Evolutionary conservation across 2,329 filamentous ascomycete genomes (phyloP), one percentile per base, ranked within the genome.

Genomic region (Aspergillus sp.): DNA sequence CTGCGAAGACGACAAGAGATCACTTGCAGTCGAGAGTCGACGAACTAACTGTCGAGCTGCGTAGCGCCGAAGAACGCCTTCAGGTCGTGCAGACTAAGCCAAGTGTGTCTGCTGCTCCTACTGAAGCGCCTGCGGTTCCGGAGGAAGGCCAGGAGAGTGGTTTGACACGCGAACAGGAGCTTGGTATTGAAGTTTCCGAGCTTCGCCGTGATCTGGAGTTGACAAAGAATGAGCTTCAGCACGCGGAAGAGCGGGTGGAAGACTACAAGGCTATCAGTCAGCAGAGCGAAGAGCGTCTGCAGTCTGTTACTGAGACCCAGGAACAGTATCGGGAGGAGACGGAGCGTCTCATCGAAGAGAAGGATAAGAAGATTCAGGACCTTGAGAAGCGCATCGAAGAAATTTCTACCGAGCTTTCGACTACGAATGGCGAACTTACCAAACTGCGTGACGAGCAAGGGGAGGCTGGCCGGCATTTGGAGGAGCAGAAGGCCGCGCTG

Each of bases 251-350:
- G 38, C 90, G 97, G 70, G 88, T 89, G 43, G 92, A 97, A 71
- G 89, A 92, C 68, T 98, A 96, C 82, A 94, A 91, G 76, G 86
- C 89, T 53, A 91, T 98, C 67, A 92, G 92, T 67, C 91, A 96
- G 75, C 84, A 87, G 32, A 89, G 91, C 2, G 95, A 99, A 74
- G 94, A 98, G 67, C 90, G 93, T 54, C 83, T 98, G 15, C 86
- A 92, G 65, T 91, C 88, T 60, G 82, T 96, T 57, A 89, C 88
- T 52, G 87, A 90, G 38, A 90, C 92, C 0, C 89, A 95, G 63
- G 93, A 97, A 50, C 87, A 95, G 71, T 96, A 92, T 75, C 87
- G 88, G n/a, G 87, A 94, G 67, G 92, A 98, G 70, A 91, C 92
- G 74, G 92, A 97, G 67, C 79, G 82, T 12, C 79, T 90, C 13